These are phyloP conservation scores for Colletotrichum sp. DNA, from an alignment of 2,329 filamentous ascomycete genomes.

Conservation along the genomic window DNA sequence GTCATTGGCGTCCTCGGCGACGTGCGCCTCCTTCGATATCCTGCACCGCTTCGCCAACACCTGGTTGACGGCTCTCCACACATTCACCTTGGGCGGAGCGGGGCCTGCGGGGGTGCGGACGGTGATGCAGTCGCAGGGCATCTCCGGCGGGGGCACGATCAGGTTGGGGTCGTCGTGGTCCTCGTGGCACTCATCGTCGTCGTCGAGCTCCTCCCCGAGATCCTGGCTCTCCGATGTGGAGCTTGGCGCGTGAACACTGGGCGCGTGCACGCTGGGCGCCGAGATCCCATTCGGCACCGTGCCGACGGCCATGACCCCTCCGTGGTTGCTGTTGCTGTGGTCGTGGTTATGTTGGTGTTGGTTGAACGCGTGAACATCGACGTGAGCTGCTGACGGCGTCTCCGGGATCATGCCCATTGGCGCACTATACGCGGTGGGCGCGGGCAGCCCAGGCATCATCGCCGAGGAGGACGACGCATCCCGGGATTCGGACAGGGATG, in stretches of 20 bases:
- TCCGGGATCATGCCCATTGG: not conserved
- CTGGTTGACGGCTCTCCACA: constrained; percentile 31
- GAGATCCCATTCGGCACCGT: not conserved
- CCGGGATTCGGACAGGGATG: not conserved
- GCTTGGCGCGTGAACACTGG: not conserved
- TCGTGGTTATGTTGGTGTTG: not conserved
- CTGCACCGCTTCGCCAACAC: constrained; percentile 12
- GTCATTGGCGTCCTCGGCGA: constrained; percentile 25
- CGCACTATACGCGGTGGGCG: not conserved
- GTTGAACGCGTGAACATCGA: not conserved
- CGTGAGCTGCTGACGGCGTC: not conserved
- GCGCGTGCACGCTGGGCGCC: not conserved
- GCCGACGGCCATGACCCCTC: not conserved
- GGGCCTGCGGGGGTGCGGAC: not conserved
- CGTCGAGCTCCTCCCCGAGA: not conserved
- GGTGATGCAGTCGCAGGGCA: constrained; percentile 2
- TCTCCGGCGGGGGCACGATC: not conserved
- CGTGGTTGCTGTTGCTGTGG: not conserved
- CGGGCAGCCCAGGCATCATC: not conserved
- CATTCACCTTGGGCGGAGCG: constrained; percentile 14
- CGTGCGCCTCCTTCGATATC: constrained; percentile 10
- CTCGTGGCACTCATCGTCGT: not conserved
- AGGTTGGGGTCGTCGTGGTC: not conserved
- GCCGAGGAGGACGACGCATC: not conserved
- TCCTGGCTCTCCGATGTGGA: constrained; percentile 11